Evolutionary conservation across 768 basidiomycete species (phyloP), one percentile per base, ranked within the genome.

Genomic region (Serendipita sp.): DNA sequence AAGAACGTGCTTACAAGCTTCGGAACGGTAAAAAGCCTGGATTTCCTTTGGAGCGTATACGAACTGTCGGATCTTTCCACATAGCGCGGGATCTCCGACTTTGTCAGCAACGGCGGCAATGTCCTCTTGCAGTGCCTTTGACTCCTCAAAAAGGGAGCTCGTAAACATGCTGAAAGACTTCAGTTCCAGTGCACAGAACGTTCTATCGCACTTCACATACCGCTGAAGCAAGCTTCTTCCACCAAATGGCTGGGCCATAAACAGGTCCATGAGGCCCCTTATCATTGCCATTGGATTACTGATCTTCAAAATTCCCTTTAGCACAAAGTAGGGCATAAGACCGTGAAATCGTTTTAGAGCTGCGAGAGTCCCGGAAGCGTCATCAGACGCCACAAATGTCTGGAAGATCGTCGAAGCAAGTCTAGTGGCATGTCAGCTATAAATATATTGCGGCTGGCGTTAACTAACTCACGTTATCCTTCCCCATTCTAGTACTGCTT

Each of bases 201-300:
- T 16, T 42, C 24, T 26, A 30, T 22, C 28, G 42, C 26, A 11
- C 42, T 16, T 44, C 9, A 65, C 75, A 53, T 65, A 88, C 91
- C 90, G 79, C 72, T 99, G 96, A 17, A 98, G 77, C 26, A 99
- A 77, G 71, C 90, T 92, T 64, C 83, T 83, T 3, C 92, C 90
- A 2, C 96, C 96, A 71, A 99, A 99, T 2, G 96, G 96, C 70
- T 94, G 86, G 0, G 96, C 96, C 17, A 98, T 81, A 77, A 99
- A 98, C 43, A 99, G 79, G 69, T 98, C 95, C 64, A 99, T 78
- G 3, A 96, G 79, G 61, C 77, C 85, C 71, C 96, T 82, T 69
- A 98, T 93, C 96, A 98, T 98, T 30, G 82, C 81, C 64, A 99
- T 86, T 1, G 96, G 96, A 73, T 97, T 99, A 63, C 89, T 93